These are phyloP conservation scores for Paramecium caudatum DNA, from an alignment of 73 alveolate genomes.

Conservation along the genomic window DNA sequence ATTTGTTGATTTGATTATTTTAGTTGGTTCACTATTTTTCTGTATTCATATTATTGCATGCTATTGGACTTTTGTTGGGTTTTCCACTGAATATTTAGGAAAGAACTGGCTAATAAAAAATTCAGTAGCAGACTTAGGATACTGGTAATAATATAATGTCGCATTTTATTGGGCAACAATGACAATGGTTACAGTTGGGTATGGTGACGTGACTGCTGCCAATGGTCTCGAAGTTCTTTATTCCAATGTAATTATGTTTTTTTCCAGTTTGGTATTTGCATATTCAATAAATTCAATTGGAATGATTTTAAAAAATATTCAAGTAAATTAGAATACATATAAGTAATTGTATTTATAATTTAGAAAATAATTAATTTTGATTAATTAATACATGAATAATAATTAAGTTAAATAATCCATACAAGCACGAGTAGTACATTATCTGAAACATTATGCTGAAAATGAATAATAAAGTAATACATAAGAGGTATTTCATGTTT, in stretches of 20 bases:
- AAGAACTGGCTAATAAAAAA: constrained; percentile 15
- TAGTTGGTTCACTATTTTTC: not conserved
- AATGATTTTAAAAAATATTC: not conserved
- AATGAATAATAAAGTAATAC: not conserved
- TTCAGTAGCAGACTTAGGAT: not conserved
- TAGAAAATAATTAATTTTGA: not conserved
- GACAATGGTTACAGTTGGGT: constrained; percentile 46
- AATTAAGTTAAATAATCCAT: not conserved
- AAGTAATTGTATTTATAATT: not conserved
- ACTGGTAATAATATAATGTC: not conserved
- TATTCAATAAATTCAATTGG: constrained; percentile 33
- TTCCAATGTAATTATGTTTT: constrained; percentile 7
- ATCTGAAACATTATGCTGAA: not conserved
- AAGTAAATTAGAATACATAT: not conserved
- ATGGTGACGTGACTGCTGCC: constrained; percentile 41
- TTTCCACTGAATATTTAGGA: not conserved
- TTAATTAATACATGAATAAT: constrained; percentile 5
- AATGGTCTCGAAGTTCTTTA: not conserved
- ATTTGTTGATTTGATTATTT: not conserved
- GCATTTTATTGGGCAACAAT: constrained; percentile 31
- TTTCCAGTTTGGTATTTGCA: not conserved
- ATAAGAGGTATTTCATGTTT: not conserved
- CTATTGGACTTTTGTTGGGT: constrained; percentile 2
- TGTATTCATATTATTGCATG: constrained; percentile 34
- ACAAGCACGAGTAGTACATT: not conserved